Evolutionary conservation across 2,329 filamentous ascomycete genomes (phyloP).

Genomic region (Aspergillus oerlinghausenensis): DNA sequence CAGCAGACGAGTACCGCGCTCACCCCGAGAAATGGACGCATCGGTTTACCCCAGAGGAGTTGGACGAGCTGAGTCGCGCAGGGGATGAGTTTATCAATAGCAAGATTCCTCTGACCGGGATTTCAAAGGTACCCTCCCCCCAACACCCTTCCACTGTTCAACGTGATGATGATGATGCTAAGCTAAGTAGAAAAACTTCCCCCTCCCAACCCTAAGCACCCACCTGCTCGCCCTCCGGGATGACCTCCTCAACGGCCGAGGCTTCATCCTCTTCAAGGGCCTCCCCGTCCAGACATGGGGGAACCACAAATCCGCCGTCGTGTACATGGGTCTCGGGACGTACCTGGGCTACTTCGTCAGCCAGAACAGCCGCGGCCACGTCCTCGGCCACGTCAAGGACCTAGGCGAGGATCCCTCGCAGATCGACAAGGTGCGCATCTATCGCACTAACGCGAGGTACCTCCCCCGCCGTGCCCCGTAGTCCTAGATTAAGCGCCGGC

Average conservation of each 20-base stretch:
- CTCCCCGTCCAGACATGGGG: constrained; percentile 75
- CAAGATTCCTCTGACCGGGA: constrained; percentile 65
- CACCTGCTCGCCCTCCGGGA: constrained; percentile 55
- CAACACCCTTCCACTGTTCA: not conserved
- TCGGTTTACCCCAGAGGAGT: constrained; percentile 60
- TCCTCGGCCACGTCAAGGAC: constrained; percentile 86
- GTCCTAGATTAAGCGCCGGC: too few species aligned
- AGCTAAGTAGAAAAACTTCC: constrained; percentile 51
- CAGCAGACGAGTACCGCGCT: constrained; percentile 58
- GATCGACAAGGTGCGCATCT: constrained; percentile 85
- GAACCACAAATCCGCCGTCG: constrained; percentile 72
- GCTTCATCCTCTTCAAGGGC: constrained; percentile 84
- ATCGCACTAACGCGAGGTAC: constrained; percentile 72
- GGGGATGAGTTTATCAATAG: constrained; percentile 66
- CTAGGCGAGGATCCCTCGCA: constrained; percentile 74
- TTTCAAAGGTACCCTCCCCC: constrained; percentile 48
- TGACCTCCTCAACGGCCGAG: constrained; percentile 76
- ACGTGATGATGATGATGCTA: not conserved
- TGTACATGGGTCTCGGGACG: constrained; percentile 85
- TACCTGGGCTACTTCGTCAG: constrained; percentile 84
- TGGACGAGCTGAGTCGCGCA: constrained; percentile 61
- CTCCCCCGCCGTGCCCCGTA: too few species aligned
- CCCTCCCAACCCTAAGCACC: constrained; percentile 52
- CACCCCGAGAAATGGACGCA: constrained; percentile 69
- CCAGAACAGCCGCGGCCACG: constrained; percentile 80